Evolutionary conservation across 495 filamentous ascomycete genomes (phyloP).

Genomic region (Niebla homalea): DNA sequence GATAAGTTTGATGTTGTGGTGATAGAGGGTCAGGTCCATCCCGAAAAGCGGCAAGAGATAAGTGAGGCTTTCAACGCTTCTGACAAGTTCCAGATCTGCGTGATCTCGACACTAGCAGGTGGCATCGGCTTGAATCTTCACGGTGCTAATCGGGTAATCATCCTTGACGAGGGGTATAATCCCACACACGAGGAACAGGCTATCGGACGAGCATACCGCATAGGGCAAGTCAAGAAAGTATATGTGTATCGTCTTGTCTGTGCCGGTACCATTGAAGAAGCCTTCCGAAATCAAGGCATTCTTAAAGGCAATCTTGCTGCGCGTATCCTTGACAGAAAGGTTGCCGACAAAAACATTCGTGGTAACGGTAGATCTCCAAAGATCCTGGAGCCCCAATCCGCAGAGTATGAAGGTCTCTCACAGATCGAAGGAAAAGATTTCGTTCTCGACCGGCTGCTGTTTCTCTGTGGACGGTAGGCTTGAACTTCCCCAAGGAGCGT

Average conservation of each 20-base stretch:
- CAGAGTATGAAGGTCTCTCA: conserved; percentile 38
- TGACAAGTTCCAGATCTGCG: conserved; percentile 38
- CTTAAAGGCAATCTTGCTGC: conserved; percentile 72
- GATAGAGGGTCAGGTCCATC: conserved; percentile 50
- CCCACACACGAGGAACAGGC: conserved; percentile 79
- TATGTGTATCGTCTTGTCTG: conserved; percentile 77
- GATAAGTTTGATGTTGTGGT: conserved; percentile 30
- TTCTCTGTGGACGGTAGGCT: conserved; percentile 12
- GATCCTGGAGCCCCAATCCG: conserved; percentile 39
- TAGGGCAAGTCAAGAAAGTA: conserved; percentile 73
- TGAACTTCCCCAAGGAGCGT: not conserved
- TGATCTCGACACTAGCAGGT: conserved; percentile 75
- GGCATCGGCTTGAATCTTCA: conserved; percentile 72
- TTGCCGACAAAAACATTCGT: conserved; percentile 42
- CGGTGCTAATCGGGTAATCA: conserved; percentile 76
- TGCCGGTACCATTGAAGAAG: conserved; percentile 68
- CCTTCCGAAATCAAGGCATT: conserved; percentile 52
- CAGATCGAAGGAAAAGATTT: conserved; percentile 46
- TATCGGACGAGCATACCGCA: conserved; percentile 72
- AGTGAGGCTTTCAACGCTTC: conserved; percentile 53
- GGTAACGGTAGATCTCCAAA: too few relatives aligned
- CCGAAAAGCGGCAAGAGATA: conserved; percentile 40
- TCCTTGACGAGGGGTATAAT: conserved; percentile 75
- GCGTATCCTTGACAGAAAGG: conserved; percentile 70
- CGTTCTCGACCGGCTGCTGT: conserved; percentile 58